Evolutionary conservation across 2,329 filamentous ascomycete species (phyloP).

Genomic region (Beauveria rudraprayagi): DNA sequence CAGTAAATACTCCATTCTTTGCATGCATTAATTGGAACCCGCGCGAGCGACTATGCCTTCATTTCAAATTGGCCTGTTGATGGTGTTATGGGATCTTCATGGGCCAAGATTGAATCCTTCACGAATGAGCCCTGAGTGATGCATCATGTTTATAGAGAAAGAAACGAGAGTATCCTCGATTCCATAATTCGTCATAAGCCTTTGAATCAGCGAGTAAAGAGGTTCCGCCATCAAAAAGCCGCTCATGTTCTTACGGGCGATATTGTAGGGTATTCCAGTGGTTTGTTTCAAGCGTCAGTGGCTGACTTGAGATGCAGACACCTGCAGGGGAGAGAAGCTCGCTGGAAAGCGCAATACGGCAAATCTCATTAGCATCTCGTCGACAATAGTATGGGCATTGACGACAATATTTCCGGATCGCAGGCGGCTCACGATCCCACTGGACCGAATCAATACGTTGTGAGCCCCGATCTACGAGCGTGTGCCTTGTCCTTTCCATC

Average conservation of each 20-base stretch:
- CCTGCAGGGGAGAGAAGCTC: slow-evolving; percentile 3
- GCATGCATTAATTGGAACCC: neutral
- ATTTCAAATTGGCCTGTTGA: neutral
- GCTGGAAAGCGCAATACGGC: neutral
- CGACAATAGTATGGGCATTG: neutral
- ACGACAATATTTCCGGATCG: slow-evolving; percentile 3
- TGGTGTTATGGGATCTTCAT: slow-evolving; percentile 12
- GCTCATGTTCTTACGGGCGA: slow-evolving; percentile 15
- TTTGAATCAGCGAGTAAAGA: slow-evolving; percentile 14
- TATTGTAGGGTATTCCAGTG: slow-evolving; percentile 17
- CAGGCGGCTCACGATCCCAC: slow-evolving; percentile 2
- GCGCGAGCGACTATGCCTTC: slow-evolving; percentile 2
- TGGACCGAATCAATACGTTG: slow-evolving; percentile 11
- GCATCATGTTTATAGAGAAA: slow-evolving; percentile 14
- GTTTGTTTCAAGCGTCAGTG: slow-evolving; percentile 1
- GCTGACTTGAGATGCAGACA: slow-evolving; percentile 13
- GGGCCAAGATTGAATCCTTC: slow-evolving; percentile 16
- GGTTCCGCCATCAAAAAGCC: slow-evolving; percentile 17
- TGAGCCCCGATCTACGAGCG: neutral
- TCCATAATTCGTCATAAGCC: slow-evolving; percentile 13
- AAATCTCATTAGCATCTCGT: slow-evolving; percentile 1
- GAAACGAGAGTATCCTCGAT: slow-evolving; percentile 13
- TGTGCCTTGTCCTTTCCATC: neutral
- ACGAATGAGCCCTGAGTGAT: slow-evolving; percentile 15
- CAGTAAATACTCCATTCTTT: neutral